Evolutionary conservation across 495 filamentous ascomycete genomes (phyloP), one percentile per base, ranked within the genome.

Genomic region (Parathielavia appendiculata): DNA sequence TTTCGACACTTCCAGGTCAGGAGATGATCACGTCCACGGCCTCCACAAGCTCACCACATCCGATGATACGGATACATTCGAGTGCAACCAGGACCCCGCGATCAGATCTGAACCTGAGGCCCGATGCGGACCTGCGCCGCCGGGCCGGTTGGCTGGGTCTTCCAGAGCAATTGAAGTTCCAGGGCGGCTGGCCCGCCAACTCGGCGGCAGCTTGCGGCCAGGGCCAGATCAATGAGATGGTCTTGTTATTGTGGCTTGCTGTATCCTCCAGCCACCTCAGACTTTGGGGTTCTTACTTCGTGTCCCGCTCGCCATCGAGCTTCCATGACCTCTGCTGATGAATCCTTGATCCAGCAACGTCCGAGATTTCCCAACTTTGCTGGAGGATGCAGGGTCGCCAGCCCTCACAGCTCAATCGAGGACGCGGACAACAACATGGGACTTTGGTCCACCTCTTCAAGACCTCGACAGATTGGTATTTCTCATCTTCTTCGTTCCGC

Each of bases 181-280:
- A 66, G 56, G 60, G 60, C 60, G n/a, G 19, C n/a, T 52, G 44
- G 17, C 23, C 17, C 50, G 57, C 63, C 63, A 53, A 43, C 49
- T 60, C 57, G 60, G 63, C 63, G 54, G 54, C 63, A 66, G 38
- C 57, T 55, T 66, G 62, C 59, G 54, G 58, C 59, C 11, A 30
- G 26, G 26, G 26, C 26, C 26, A 30, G 26, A 30, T 30, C 26
- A 30, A 30, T 30, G n/a, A n/a, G n/a, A n/a, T n/a, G 16, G 23
- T 4, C 22, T 5, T 5, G 45, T 13, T 47, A 10, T 13, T 34
- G 46, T 39, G 50, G 30, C 32, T 10, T 26, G 22, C 26, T 11
- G 26, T 30, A 30, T 30, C 6, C 6, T 30, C 26, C 26, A 30
- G 26, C 6, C 26, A 30, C 26, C 2, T 30, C 26, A 30, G 6